Evolutionary conservation across 208 protist species (phyloP).

Genomic region (Crithidia sp.): DNA sequence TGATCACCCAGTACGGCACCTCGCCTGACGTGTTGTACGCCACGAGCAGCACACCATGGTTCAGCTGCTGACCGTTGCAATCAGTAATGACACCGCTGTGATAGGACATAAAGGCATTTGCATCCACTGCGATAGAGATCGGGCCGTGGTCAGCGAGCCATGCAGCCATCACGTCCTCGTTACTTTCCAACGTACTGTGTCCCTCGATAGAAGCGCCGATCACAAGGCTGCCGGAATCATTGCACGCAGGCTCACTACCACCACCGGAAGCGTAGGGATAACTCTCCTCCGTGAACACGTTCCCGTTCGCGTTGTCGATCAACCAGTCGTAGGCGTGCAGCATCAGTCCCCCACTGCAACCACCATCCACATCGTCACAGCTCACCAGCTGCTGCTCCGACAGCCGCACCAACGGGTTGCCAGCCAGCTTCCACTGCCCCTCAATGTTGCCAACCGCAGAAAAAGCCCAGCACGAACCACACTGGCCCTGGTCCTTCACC

Average conservation of each 20-base stretch:
- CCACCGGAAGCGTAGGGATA: constrained; percentile 83
- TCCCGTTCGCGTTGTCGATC: constrained; percentile 55
- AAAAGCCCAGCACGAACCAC: constrained; percentile 97
- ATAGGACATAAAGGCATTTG: constrained; percentile 64
- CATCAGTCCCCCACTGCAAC: constrained; percentile 92
- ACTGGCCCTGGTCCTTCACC: constrained; percentile 95
- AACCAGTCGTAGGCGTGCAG: constrained; percentile 81
- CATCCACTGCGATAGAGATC: constrained; percentile 88
- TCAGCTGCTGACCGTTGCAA: constrained; percentile 49
- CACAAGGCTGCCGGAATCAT: constrained; percentile 42
- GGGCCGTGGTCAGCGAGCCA: constrained; percentile 76
- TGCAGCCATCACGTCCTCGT: constrained; percentile 71
- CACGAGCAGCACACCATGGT: constrained; percentile 73
- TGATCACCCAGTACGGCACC: constrained; percentile 86
- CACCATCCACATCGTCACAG: constrained; percentile 83
- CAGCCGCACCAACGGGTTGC: constrained; percentile 61
- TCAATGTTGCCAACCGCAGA: constrained; percentile 78
- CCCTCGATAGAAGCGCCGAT: constrained; percentile 61
- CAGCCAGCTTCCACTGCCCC: constrained; percentile 62
- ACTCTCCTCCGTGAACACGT: constrained; percentile 68
- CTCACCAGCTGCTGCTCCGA: constrained; percentile 96
- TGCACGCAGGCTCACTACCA: constrained; percentile 36
- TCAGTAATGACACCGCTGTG: constrained; percentile 56
- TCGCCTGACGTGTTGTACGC: constrained; percentile 64
- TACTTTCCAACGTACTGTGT: constrained; percentile 55